phyloP scores from a whole-genome alignment of 2,329 filamentous ascomycete species.

The Aureobasidium namibiae region DNA sequence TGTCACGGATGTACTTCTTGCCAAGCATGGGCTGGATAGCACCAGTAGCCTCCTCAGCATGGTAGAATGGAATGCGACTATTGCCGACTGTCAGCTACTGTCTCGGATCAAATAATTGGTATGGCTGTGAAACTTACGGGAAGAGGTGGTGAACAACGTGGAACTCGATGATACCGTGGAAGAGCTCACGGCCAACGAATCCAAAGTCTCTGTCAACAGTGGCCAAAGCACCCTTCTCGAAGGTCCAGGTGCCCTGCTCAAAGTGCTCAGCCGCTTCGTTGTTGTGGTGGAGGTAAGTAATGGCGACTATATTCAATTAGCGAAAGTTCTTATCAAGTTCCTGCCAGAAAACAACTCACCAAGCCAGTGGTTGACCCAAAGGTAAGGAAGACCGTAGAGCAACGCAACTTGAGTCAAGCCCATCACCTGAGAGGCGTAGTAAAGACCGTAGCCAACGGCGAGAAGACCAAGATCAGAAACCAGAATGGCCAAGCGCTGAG shows the following conservation, averaged over 20 bases:
- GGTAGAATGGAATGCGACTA: slow-evolving; percentile 49
- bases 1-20: slow-evolving; percentile 36
- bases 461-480: slow-evolving; percentile 54
- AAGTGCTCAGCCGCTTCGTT: slow-evolving; percentile 52
- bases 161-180: slow-evolving; percentile 56
- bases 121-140: slow-evolving; percentile 32
- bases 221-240: slow-evolving; percentile 52
- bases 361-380: slow-evolving; percentile 66
- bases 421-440: slow-evolving; percentile 44
- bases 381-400: slow-evolving; percentile 56
- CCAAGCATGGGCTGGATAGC: slow-evolving; percentile 51
- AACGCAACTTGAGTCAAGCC: slow-evolving; percentile 50
- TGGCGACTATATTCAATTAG: slow-evolving; percentile 46
- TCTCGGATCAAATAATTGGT: background rate
- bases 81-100: background rate
- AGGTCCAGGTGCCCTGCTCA: slow-evolving; percentile 52
- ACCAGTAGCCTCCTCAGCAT: slow-evolving; percentile 50
- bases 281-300: slow-evolving; percentile 69
- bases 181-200: slow-evolving; percentile 56
- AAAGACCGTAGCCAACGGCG: slow-evolving; percentile 44
- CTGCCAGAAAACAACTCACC: slow-evolving; percentile 34
- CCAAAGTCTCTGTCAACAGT: slow-evolving; percentile 59
- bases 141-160: slow-evolving; percentile 58
- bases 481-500: slow-evolving; percentile 41
- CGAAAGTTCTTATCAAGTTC: background rate